Percentiles rank a stretch among this genome's conserved stretches.
Conservation (phyloP, 1,139 yeast genomes). For the Arxiozyma bovina region DNA sequence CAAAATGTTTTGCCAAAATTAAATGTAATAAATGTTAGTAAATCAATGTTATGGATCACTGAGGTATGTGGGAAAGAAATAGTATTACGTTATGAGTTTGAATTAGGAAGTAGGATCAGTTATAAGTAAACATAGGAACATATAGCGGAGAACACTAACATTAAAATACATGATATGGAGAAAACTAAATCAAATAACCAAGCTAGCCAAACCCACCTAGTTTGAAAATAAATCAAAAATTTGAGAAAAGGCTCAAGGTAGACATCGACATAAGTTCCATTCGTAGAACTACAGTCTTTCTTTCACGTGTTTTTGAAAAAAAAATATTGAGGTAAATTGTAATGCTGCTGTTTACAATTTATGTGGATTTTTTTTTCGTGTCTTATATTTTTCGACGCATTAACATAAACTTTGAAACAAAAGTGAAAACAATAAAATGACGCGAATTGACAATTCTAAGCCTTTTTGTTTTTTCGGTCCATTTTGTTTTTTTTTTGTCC, state of each 20-base stretch:
- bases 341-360: background rate
- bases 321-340: background rate
- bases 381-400: too few species aligned
- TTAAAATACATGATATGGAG: too few species aligned
- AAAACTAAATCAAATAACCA: background rate
- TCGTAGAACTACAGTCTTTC: background rate
- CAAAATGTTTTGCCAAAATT: background rate
- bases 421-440: background rate
- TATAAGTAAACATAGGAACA: background rate
- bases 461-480: background rate
- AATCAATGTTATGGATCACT: background rate
- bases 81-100: background rate
- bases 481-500: too few species aligned
- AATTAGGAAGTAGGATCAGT: background rate
- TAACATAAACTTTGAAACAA: background rate
- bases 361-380: background rate
- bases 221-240: background rate
- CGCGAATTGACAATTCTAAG: background rate
- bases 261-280: background rate
- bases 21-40: conserved; percentile 1
- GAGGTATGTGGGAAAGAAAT: background rate
- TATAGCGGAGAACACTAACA: background rate
- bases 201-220: too few species aligned
- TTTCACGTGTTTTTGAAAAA: too few species aligned
- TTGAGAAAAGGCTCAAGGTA: background rate